Evolutionary conservation across 2,329 filamentous ascomycete genomes (phyloP).

Genomic region (Colletotrichum cereale): DNA sequence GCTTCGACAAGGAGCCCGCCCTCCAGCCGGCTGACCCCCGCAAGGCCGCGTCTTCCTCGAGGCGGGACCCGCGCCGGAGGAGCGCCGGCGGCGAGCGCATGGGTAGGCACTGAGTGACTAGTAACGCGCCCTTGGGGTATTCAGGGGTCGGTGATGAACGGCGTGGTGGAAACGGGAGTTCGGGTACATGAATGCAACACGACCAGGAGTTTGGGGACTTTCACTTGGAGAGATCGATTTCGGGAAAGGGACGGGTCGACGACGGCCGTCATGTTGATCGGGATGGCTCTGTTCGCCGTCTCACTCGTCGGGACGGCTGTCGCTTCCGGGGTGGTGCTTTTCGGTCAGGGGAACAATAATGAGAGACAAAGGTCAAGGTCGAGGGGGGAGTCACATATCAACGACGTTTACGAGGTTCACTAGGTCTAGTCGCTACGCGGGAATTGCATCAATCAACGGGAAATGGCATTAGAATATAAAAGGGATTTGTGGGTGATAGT

Average conservation of each 20-base stretch:
- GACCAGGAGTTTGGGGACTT: background rate
- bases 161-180: background rate
- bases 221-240: background rate
- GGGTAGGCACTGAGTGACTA: constrained; percentile 16
- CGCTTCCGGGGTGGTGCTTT: background rate
- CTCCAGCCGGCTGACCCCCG: constrained; percentile 39
- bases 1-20: constrained; percentile 53
- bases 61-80: constrained; percentile 30
- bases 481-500: constrained; percentile 4
- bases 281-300: background rate
- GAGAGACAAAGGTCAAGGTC: background rate
- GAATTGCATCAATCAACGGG: background rate
- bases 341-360: background rate
- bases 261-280: background rate
- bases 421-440: too few relatives aligned
- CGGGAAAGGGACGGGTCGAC: background rate
- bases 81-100: constrained; percentile 42
- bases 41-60: constrained; percentile 27
- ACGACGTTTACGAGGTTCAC: background rate
- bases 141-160: background rate
- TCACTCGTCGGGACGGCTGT: background rate
- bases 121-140: background rate
- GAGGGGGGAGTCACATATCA: background rate
- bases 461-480: background rate
- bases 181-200: background rate